These are phyloP conservation scores for Flammula alnicola DNA, from an alignment of 1,284 basidiomycete genomes.

Conservation along the genomic window DNA sequence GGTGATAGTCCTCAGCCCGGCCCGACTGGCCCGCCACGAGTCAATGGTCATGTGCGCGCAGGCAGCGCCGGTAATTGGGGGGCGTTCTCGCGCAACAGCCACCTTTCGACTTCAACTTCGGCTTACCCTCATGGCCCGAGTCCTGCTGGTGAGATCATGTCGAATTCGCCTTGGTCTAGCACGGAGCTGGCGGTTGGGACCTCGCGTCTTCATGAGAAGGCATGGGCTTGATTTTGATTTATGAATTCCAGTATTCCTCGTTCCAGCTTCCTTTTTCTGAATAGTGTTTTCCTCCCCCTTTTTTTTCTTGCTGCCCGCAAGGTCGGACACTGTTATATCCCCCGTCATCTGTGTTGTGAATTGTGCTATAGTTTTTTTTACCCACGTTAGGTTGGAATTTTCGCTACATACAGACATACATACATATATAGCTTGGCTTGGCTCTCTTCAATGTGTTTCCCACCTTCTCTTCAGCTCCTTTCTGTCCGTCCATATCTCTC, in stretches of 20 bases:
- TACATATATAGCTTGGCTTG: constrained; percentile 11
- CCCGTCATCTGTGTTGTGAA: constrained; percentile 23
- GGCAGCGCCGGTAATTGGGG: constrained; percentile 82
- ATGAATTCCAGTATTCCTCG: constrained; percentile 20
- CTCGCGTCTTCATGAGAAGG: constrained; percentile 65
- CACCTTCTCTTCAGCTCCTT: constrained; percentile 9
- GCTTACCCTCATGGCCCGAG: constrained; percentile 62
- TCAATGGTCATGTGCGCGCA: constrained; percentile 69
- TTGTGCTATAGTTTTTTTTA: constrained; percentile 26
- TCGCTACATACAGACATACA: constrained; percentile 21
- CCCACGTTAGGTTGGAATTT: constrained; percentile 22
- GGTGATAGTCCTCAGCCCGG: constrained; percentile 38
- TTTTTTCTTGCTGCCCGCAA: constrained; percentile 27
- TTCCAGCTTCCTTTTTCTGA: constrained; percentile 39
- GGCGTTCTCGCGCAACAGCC: constrained; percentile 56
- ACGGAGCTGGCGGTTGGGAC: constrained; percentile 62
- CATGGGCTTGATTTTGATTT: constrained; percentile 52
- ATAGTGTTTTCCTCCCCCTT: constrained; percentile 15
- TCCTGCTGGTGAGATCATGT: constrained; percentile 59
- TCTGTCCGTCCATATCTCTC: constrained; percentile 4
- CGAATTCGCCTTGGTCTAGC: constrained; percentile 65
- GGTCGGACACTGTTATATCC: constrained; percentile 26
- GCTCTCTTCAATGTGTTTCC: constrained; percentile 4
- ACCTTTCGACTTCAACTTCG: constrained; percentile 46
- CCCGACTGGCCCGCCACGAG: constrained; percentile 41